Evolutionary conservation across 176 grass and related monocot species (phyloP), one percentile per base, ranked within the genome.

Genomic region (Oryza officinalis): DNA sequence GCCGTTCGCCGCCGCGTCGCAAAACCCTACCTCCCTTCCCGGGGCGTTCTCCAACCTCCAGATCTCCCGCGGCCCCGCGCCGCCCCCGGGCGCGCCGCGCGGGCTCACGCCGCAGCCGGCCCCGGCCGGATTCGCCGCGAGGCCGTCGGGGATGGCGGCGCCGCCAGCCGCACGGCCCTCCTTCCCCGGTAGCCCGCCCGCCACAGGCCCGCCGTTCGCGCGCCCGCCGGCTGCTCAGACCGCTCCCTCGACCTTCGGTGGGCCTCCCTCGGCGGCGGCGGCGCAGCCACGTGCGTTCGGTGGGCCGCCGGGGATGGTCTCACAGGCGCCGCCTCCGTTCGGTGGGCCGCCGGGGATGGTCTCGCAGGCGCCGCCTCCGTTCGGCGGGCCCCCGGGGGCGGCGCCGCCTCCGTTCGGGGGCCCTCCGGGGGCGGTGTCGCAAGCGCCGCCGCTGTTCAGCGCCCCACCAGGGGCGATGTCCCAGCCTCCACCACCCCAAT

Each of bases 41-140:
- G 81, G 50, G 26, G 54, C 89, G 27, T 72, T 88, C 71, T 79
- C 92, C 43, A 94, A 91, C 47, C 79, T 91, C 13, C 94, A 91
- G 89, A 92, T 94, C 87, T 85, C 81, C 38, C 91, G 69, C 83
- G 64, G 59, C 14, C 14, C 60, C 17, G 52, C 52, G 6, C 75
- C 75, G 70, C 32, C 60, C 9, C 69, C 52, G 50, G 80, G 81
- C 6, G 78, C 59, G 0, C 86, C 72, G 1, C 59, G 52, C 27
- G 46, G 87, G 37, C 83, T 76, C 81, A 65, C 57, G 68, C 64
- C 88, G 30, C 84, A 86, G 74, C 38, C 50, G 40, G 76, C 82
- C 3, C 61, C 88, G 54, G 61, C 84, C 3, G 37, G 52, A 64
- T 91, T 84, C 33, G 77, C 80, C n/a, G 80, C 80, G 38, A 77